Conservation (phyloP, 306 rosid genomes). For the Lotus japonicus region DNA sequence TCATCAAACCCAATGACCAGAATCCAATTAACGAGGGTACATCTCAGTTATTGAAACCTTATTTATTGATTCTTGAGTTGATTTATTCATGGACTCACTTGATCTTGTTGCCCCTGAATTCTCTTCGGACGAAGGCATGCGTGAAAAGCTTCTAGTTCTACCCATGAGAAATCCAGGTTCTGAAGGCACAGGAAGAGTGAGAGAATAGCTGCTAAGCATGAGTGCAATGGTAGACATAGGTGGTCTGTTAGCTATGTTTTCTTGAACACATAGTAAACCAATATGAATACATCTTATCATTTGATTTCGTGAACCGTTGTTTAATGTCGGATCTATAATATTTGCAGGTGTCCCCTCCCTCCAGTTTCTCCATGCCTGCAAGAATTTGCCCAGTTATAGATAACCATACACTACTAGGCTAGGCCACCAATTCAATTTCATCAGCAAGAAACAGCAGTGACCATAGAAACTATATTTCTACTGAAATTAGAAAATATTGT, state of each 20-base stretch:
- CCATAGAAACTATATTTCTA: no score
- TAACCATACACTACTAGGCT: no score
- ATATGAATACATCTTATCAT: conserved; percentile 35
- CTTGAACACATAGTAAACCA: conserved; percentile 35
- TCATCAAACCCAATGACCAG: not conserved
- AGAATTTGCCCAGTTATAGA: not conserved
- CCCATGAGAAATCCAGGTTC: conserved; percentile 24
- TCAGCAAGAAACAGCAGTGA: no score
- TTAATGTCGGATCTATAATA: not conserved
- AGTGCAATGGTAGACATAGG: conserved; percentile 31
- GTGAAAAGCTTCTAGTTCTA: not conserved
- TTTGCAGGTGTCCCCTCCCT: conserved; percentile 8
- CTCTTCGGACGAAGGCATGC: not conserved
- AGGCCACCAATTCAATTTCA: no score
- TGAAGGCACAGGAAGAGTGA: conserved; percentile 18
- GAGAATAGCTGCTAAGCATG: conserved; percentile 22
- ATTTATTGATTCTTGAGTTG: not conserved
- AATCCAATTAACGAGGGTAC: not conserved
- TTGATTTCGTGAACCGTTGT: conserved; percentile 2
- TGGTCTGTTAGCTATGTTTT: conserved; percentile 29
- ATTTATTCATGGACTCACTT: not conserved
- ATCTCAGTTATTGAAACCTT: not conserved
- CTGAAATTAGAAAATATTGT: no score
- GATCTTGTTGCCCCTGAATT: not conserved
- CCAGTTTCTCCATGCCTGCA: conserved; percentile 42